A percentile compares a stretch with the other conserved stretches of the same genome.
Evolutionary conservation across 805 yeast genomes (phyloP).

Genomic region (Sugiyamaella floridensis): DNA sequence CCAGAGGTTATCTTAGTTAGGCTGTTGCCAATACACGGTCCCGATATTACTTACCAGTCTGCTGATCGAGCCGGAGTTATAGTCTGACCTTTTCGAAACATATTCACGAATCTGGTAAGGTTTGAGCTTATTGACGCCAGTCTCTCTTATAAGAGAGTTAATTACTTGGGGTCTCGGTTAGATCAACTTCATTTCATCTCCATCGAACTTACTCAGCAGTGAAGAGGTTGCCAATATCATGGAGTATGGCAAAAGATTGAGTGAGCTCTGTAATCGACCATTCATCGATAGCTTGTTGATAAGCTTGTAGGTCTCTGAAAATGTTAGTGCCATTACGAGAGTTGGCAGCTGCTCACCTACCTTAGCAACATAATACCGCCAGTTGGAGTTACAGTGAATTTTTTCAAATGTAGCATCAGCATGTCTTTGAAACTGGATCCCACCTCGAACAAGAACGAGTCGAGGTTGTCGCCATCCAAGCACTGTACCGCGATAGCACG

Average conservation of each 20-base stretch:
- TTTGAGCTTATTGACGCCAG: conserved; percentile 51
- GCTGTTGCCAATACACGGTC: not conserved
- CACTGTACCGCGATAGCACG: conserved; percentile 36
- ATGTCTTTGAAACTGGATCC: conserved; percentile 53
- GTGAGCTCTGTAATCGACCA: conserved; percentile 59
- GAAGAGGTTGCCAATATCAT: conserved; percentile 78
- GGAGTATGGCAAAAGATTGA: conserved; percentile 59
- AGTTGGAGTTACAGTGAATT: conserved; percentile 64
- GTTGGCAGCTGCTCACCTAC: not conserved
- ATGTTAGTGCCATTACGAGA: not conserved
- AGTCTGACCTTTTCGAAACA: conserved; percentile 64
- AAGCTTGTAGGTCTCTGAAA: conserved; percentile 65
- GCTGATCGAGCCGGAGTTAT: conserved; percentile 43
- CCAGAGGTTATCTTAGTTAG: not conserved
- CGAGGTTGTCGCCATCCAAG: conserved; percentile 43
- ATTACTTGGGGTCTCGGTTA: conserved; percentile 51
- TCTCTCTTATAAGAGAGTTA: conserved; percentile 72
- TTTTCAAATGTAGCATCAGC: conserved; percentile 65
- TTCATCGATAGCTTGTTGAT: conserved; percentile 58
- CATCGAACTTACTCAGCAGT: conserved; percentile 50
- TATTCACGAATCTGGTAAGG: conserved; percentile 50
- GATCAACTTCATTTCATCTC: not conserved
- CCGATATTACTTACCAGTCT: conserved; percentile 4
- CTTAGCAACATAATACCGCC: conserved; percentile 74
- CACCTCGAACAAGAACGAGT: conserved; percentile 44